phyloP scores from a whole-genome alignment of 139 green algal species.

The Zygnema cylindricum region DNA sequence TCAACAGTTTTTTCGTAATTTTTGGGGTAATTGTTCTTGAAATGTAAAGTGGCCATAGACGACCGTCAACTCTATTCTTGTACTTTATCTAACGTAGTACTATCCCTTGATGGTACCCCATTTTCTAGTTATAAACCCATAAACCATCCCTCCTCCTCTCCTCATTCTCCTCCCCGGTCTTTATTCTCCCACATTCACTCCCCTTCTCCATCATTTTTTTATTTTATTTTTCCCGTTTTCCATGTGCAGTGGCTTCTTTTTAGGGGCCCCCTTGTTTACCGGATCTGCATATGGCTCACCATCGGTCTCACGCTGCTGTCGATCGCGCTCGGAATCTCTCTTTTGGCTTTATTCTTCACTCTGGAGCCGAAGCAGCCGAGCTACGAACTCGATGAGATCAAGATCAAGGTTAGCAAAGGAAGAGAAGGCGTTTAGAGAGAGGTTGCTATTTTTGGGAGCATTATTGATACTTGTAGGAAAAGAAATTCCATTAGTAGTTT shows the following conservation, averaged over 20 bases:
- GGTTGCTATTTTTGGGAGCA: background rate
- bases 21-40: no score
- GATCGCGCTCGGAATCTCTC: background rate
- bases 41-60: no score
- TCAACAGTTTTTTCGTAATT: no score
- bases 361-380: constrained; percentile 11
- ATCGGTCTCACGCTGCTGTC: background rate
- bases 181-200: background rate
- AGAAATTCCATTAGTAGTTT: background rate
- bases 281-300: constrained; percentile 8
- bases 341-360: background rate
- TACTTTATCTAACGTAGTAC: no score
- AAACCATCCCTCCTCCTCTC: background rate
- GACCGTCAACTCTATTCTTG: no score
- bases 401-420: background rate
- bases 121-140: no score
- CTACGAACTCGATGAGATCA: constrained; percentile 7
- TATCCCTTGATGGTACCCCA: no score
- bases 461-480: background rate
- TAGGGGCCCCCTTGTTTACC: background rate
- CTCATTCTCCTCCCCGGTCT: background rate
- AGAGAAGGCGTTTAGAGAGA: no score
- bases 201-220: background rate
- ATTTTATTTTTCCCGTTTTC: no score
- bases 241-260: background rate